These are phyloP conservation scores for Fagopyrum esculentum DNA, from an alignment of 148 eudicot species.

Conservation along the genomic window DNA sequence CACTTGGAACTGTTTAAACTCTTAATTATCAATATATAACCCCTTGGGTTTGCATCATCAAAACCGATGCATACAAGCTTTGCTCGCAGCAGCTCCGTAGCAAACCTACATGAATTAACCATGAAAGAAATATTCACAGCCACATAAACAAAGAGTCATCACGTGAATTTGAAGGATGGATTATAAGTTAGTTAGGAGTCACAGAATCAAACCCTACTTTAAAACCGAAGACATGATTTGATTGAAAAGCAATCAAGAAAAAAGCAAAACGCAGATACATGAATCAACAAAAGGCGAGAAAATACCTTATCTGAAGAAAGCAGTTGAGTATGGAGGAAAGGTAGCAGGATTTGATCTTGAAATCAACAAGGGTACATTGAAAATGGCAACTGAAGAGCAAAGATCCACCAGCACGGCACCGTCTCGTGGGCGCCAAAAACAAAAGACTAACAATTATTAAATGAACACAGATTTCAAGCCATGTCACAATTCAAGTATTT, in stretches of 20 bases:
- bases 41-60: constrained; percentile 4
- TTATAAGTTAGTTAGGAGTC: no score
- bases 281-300: background rate
- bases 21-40: background rate
- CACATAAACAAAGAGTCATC: background rate
- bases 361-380: background rate
- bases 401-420: background rate
- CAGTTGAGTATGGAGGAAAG: background rate
- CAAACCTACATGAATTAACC: constrained; percentile 7
- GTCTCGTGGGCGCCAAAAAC: constrained; percentile 15
- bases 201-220: background rate
- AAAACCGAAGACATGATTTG: background rate
- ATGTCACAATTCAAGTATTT: background rate
- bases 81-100: background rate
- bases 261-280: background rate
- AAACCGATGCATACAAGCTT: background rate
- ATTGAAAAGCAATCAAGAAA: background rate
- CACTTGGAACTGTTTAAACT: background rate
- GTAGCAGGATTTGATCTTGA: background rate
- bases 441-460: background rate
- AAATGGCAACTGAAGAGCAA: background rate
- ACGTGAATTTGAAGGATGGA: background rate
- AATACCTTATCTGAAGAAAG: background rate
- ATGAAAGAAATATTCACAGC: background rate
- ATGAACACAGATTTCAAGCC: background rate